A percentile compares a stretch with the other conserved stretches of the same genome.
Evolutionary conservation across 306 rosid species (phyloP).

Genomic region (Fragaria nilgerrensis): DNA sequence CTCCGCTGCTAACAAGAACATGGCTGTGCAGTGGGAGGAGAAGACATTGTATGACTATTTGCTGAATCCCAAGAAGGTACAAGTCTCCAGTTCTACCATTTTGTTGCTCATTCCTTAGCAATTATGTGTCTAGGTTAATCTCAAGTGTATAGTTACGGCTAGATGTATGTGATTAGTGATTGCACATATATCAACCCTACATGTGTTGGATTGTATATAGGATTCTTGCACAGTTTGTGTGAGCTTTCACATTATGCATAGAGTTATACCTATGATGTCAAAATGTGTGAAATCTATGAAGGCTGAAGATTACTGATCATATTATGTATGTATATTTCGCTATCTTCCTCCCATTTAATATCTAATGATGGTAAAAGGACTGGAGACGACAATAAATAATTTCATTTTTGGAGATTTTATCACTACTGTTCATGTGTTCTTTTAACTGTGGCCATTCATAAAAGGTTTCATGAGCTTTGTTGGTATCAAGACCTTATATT

Average conservation of each 20-base stretch:
- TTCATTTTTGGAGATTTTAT: no score
- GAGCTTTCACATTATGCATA: not conserved
- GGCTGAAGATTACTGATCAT: not conserved
- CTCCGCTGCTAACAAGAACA: constrained; percentile 86
- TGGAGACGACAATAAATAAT: not conserved
- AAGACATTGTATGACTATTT: constrained; percentile 84
- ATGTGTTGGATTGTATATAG: not conserved
- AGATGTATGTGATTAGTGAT: not conserved
- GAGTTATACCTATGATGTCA: not conserved
- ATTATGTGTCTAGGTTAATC: not conserved
- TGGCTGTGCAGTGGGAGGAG: constrained; percentile 91
- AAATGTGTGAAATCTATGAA: not conserved
- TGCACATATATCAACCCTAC: not conserved
- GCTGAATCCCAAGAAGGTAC: constrained; percentile 92
- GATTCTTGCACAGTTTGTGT: not conserved
- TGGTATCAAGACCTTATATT: not conserved
- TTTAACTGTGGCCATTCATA: not conserved
- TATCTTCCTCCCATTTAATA: not conserved
- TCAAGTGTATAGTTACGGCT: not conserved
- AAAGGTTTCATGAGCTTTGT: not conserved
- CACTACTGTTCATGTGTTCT: not conserved
- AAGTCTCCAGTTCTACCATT: no score
- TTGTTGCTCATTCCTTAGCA: not conserved
- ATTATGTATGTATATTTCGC: not conserved
- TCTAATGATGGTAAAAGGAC: not conserved